Evolutionary conservation across 2,329 filamentous ascomycete genomes (phyloP).

Genomic region (Fusarium proliferatum): DNA sequence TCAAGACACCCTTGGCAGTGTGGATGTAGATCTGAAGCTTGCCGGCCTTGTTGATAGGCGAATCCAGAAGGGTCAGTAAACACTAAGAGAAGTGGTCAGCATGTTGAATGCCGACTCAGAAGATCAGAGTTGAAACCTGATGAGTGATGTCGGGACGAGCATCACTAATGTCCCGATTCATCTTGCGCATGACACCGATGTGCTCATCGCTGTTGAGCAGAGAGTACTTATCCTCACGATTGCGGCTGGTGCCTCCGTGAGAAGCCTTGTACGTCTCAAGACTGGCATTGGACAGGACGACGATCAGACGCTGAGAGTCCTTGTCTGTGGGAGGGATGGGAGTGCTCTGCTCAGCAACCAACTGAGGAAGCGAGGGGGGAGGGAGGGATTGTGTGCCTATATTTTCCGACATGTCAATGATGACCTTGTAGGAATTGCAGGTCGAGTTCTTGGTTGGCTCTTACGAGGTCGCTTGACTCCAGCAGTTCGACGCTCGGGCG

Average conservation of each 20-base stretch:
- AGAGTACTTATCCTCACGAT: slow-evolving; percentile 93
- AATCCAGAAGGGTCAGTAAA: slow-evolving; percentile 95
- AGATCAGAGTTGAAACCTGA: slow-evolving; percentile 72
- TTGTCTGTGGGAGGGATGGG: slow-evolving; percentile 89
- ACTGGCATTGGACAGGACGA: slow-evolving; percentile 96
- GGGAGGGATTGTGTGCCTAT: slow-evolving; percentile 93
- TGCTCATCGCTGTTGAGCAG: slow-evolving; percentile 99
- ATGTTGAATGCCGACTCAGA: slow-evolving; percentile 57
- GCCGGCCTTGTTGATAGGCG: slow-evolving; percentile 97
- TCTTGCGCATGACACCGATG: slow-evolving; percentile 99
- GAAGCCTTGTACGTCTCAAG: slow-evolving; percentile 97
- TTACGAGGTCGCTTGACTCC: slow-evolving; percentile 59
- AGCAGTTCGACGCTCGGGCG: slow-evolving; percentile 53
- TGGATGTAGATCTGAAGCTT: slow-evolving; percentile 99
- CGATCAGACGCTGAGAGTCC: slow-evolving; percentile 89
- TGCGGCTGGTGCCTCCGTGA: slow-evolving; percentile 74
- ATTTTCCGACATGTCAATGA: slow-evolving; percentile 39
- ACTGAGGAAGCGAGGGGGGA: slow-evolving; percentile 87
- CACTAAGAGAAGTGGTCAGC: slow-evolving; percentile 72
- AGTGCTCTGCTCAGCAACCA: slow-evolving; percentile 91
- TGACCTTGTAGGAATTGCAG: neutral
- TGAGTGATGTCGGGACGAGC: slow-evolving; percentile 98
- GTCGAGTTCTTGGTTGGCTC: slow-evolving; percentile 23
- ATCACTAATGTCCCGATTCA: slow-evolving; percentile 98
- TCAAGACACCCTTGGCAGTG: slow-evolving; percentile 95